Evolutionary conservation across 148 eudicot species (phyloP).

Genomic region (Suaeda aralocaspica): DNA sequence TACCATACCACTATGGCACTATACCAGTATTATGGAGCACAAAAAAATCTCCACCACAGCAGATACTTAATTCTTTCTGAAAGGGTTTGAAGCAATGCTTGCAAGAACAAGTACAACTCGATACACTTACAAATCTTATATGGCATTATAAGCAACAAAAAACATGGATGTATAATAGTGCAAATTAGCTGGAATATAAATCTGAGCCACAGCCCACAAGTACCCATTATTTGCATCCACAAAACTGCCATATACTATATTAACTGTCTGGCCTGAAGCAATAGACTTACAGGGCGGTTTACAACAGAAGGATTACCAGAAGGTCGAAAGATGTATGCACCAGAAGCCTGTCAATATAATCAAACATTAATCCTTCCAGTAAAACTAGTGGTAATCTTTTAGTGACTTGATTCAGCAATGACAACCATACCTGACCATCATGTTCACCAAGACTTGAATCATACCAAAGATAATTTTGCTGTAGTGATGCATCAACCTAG

Average conservation of each 20-base stretch:
- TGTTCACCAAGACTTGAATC: slow-evolving; percentile 32
- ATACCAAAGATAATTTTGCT: slow-evolving; percentile 65
- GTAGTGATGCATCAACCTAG: slow-evolving; percentile 62
- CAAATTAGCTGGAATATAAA: too few species aligned
- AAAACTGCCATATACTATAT: too few species aligned
- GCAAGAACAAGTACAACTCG: neutral
- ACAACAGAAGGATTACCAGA: slow-evolving; percentile 23
- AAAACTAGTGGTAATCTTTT: slow-evolving; percentile 4
- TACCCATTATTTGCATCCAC: too few species aligned
- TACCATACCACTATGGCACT: too few species aligned
- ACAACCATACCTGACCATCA: slow-evolving; percentile 41
- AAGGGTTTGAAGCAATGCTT: neutral
- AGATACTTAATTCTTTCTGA: neutral
- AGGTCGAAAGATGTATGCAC: slow-evolving; percentile 82
- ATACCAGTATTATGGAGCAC: neutral
- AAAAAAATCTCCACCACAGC: neutral
- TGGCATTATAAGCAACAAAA: neutral
- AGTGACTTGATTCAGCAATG: slow-evolving; percentile 9
- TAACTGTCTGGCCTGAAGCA: too few species aligned
- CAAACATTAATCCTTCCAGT: neutral
- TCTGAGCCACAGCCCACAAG: too few species aligned
- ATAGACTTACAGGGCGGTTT: slow-evolving; percentile 41
- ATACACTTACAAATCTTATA: neutral
- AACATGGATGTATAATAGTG: too few species aligned
- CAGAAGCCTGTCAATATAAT: slow-evolving; percentile 52